Percentiles rank a stretch among this genome's conserved stretches.
phyloP scores from a whole-genome alignment of 1,284 basidiomycete species.

The Cutaneotrichosporon dermatis region DNA sequence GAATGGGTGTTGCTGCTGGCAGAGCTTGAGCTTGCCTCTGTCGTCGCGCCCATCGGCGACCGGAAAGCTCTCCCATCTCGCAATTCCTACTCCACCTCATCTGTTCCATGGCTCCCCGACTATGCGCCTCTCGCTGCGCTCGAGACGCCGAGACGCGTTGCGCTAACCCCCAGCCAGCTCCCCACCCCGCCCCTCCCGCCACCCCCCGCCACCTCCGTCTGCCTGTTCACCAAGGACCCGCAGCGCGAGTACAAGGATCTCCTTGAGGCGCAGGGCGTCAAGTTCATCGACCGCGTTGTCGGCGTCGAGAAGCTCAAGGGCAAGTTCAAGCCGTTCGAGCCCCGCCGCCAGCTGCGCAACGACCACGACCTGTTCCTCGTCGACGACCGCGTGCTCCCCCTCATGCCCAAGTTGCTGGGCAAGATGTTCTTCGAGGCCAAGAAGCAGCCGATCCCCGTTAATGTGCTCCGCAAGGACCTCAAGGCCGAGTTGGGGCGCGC shows the following conservation, averaged over 20 bases:
- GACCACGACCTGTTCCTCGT: slow-evolving; percentile 91
- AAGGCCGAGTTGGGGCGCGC: slow-evolving; percentile 86
- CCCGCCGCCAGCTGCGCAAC: slow-evolving; percentile 73
- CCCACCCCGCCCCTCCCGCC: slow-evolving; percentile 55
- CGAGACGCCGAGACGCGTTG: no score
- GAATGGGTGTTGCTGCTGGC: no score
- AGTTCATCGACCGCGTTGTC: slow-evolving; percentile 85
- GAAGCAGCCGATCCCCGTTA: slow-evolving; percentile 95
- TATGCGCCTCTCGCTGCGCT: no score
- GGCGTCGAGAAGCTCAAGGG: slow-evolving; percentile 83
- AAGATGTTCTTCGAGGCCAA: slow-evolving; percentile 90
- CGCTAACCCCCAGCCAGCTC: no score
- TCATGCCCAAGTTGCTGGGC: slow-evolving; percentile 81
- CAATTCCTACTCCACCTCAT: no score
- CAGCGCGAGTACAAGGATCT: slow-evolving; percentile 95
- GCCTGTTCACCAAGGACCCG: slow-evolving; percentile 91
- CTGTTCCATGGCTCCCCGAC: no score
- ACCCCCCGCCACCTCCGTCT: slow-evolving; percentile 75
- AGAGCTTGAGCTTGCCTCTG: no score
- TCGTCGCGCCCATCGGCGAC: no score
- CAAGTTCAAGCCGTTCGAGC: slow-evolving; percentile 90
- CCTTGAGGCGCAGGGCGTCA: slow-evolving; percentile 67
- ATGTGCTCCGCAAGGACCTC: slow-evolving; percentile 75
- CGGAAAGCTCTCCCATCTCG: no score
- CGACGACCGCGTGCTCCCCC: slow-evolving; percentile 82